Evolutionary conservation across 306 rosid genomes (phyloP), one percentile per base, ranked within the genome.

Genomic region (Oxytropis ochrocephala): DNA sequence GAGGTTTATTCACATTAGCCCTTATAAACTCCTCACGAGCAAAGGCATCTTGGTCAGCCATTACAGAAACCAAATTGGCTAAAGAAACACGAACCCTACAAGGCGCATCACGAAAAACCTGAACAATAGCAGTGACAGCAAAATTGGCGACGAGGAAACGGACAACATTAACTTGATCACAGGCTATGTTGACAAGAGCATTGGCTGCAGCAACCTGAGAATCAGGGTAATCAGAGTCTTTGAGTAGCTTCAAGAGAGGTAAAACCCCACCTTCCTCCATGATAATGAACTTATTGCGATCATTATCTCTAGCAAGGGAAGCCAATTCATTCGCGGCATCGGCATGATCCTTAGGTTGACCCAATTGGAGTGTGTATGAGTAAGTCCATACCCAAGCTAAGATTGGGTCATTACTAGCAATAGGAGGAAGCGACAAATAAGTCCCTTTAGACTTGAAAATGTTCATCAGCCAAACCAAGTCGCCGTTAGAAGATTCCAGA

Each of bases 311-410:
- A n/a, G 96, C 89, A 0, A 88, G 78, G 0, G 91, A 77, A 0
- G 75, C 88, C 1, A 93, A 76, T 16, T 52, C 75, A 6, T 62
- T 85, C 1, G 97, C 91, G 0, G 94, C 93, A 0, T 93, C 98
- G 16, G 82, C 82, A 0, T 94, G 90, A 18, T 85, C 88, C 56
- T 58, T 88, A 14, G 85, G 73, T 68, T 82, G 86, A 18, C 98
- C 97, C 88, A 90, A 78, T 50, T 90, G 98, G 11, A 90, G 78
- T 1, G 91, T 75, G 19, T 91, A 83, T 18, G 75, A 83, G 61
- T 19, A 64, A 29, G 90, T 79, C 98, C 98, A 90, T 1, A 93
- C 95, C 92, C 95, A 90, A 0, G 96, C 88, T 4, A 93, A 79
- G 6, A 87, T 93, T 0, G 96, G 96, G 74, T 90, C 93, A 56